Base-by-base conservation (phyloP, 2,329 filamentous ascomycete genomes). In the Dendryphion nanum region DNA sequence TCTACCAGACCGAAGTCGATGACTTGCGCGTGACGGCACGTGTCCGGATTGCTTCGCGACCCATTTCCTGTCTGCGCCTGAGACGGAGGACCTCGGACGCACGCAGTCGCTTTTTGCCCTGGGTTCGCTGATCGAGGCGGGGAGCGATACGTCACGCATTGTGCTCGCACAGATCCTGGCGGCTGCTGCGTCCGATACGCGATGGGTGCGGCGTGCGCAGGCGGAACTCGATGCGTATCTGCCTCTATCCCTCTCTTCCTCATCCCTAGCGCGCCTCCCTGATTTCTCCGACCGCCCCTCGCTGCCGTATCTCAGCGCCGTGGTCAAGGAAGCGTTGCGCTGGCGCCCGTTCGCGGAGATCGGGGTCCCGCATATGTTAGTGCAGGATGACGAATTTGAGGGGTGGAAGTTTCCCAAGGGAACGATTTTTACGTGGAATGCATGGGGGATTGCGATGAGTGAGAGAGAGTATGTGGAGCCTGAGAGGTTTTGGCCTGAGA, bases 51-150 rank as follows among this genome's bases (percentile, higher is more conserved):
- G 57, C 61, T 2, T 68, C 70, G 0, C 48, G 41, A 2, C 57
- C 68, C 1, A 64, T 61, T 0, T 50, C 62, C 0, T 74, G 70
- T 17, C 75, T 76, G 18, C 67, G 68, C 0, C 70, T 61, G 1
- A 63, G 72, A 4, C 61, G 75, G 49, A 67, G 10, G 38, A 42
- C 6, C 30, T 53, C 23, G 44, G 41, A 4, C 33, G 47, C 13
- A 47, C 44, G 24, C 73, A 76, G 30, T 56, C 69, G 19, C 45
- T 64, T 6, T 61, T 61, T 41, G 47, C 55, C 3, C 43, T 60
- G 6, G 57, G 60, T 4, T 55, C 45, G 43, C 35, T 61, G 23
- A 50, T 58, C 37, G 56, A 59, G 35, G 56, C 54, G 1, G 56
- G 56, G 1, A 47, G 38, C 19, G 54, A 59, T 31, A 59, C 56